Conservation (phyloP, 78 protist genomes). For the Dictyostelium intermedium region DNA sequence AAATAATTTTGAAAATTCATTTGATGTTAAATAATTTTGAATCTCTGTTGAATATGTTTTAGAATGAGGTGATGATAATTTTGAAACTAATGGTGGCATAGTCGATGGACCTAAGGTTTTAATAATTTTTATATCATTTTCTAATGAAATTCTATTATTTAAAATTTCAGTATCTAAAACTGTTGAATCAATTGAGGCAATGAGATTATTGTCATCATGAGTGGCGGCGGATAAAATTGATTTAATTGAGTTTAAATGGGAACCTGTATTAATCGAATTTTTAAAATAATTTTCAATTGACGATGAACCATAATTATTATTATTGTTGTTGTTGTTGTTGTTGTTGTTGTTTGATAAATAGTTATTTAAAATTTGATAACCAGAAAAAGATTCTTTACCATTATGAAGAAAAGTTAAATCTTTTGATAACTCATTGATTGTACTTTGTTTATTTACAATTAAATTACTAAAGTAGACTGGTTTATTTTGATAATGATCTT, state of each 20-base stretch:
- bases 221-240: not conserved
- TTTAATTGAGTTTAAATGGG: not conserved
- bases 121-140: not conserved
- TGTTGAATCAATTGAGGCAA: not conserved
- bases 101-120: not conserved
- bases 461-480: not conserved
- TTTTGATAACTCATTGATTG: not conserved
- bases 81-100: slow-evolving; percentile 12
- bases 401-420: not conserved
- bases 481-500: not conserved
- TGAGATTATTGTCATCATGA: not conserved
- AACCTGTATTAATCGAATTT: not conserved
- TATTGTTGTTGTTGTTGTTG: no score
- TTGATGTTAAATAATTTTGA: not conserved
- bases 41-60: not conserved
- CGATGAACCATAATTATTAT: not conserved
- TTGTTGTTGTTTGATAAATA: not conserved
- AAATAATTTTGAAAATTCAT: not conserved
- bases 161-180: not conserved
- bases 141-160: not conserved
- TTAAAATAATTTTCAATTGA: not conserved
- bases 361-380: not conserved
- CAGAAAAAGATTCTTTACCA: slow-evolving; percentile 1
- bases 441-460: not conserved
- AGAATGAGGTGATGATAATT: not conserved